Evolutionary conservation across 345 rosid genomes (phyloP), one percentile per base, ranked within the genome.

Genomic region (Ceriops decandra): DNA sequence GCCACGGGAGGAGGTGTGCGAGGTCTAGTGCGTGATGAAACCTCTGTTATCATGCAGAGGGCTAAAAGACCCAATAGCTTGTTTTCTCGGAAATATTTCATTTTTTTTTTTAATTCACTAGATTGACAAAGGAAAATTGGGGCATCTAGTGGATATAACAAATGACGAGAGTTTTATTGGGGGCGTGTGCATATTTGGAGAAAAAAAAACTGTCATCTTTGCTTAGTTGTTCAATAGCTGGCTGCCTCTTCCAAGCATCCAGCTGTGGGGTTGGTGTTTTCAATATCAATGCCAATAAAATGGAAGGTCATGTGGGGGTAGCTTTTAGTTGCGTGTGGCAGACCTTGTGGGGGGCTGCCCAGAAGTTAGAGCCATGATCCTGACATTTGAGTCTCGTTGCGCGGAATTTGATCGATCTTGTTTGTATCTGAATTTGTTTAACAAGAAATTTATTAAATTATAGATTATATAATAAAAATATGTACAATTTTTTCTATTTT

Each of bases 1-100:
- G 82, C 69, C 38, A 89, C 93, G 46, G 30, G 74, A 2, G 97
- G 97, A 56, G 85, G 79, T 0, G 83, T 76, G 77, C 83, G 89
- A 20, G 17, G 82, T 61, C 87, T 85, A 78, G 61, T 80, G 38
- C 82, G 93, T 57, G 93, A 79, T 75, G 85, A 82, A 76, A 84
- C 93, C 52, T 63, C 47, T n/a, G 57, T 16, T 32, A 83, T 7
- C 72, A 61, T 67, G 78, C 82, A 84, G 46, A 82, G 74, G 51
- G 83, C 69, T 1, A 82, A 68, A 61, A 87, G 61, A 68, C 36
- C 20, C 22, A 70, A 69, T 13, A 76, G 4, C 58, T 68, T n/a
- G 38, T 62, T 74, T 56, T 30, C 78, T 46, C 27, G 78, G 62
- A 77, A 61, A 62, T 31, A 26, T 62, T 88, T 77, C 88, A 81